These are phyloP conservation scores for Margaritispora aquatica DNA, from an alignment of 495 filamentous ascomycete genomes.

Conservation along the genomic window DNA sequence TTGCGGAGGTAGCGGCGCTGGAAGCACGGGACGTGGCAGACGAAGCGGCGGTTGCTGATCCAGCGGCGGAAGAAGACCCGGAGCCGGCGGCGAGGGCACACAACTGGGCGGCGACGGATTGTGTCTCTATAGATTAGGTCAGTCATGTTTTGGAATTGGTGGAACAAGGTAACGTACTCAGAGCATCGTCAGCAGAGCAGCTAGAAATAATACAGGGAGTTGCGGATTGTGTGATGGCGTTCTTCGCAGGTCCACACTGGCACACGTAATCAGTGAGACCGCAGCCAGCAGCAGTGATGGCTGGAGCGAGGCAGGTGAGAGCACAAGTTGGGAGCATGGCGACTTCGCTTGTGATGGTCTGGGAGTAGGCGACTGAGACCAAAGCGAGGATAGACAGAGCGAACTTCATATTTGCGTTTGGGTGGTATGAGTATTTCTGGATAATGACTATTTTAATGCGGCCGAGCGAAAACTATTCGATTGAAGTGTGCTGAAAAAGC, in stretches of 20 bases:
- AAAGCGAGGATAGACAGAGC: background rate
- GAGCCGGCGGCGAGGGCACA: background rate
- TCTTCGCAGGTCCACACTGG: conserved; percentile 10
- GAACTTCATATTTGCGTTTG: conserved; percentile 15
- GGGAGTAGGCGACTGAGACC: conserved; percentile 11
- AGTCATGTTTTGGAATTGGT: no score
- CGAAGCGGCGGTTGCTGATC: background rate
- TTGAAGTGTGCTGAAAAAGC: background rate
- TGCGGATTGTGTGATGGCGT: background rate
- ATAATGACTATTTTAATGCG: background rate
- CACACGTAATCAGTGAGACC: conserved; percentile 10
- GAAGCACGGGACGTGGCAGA: conserved; percentile 4
- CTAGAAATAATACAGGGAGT: conserved; percentile 9
- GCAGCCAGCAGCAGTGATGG: conserved; percentile 8
- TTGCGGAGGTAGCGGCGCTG: background rate
- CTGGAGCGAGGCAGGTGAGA: conserved; percentile 8
- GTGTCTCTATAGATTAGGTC: no score
- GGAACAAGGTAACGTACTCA: conserved; percentile 12
- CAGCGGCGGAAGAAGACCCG: no score
- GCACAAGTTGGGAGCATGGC: conserved; percentile 12
- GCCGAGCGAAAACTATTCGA: background rate
- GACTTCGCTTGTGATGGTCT: conserved; percentile 1
- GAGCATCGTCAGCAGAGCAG: conserved; percentile 4
- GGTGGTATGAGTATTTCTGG: background rate
- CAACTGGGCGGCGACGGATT: background rate